Percentiles rank a stretch among this genome's conserved stretches.
Conservation (phyloP, 805 yeast species). For the Yarrowia bubula region DNA sequence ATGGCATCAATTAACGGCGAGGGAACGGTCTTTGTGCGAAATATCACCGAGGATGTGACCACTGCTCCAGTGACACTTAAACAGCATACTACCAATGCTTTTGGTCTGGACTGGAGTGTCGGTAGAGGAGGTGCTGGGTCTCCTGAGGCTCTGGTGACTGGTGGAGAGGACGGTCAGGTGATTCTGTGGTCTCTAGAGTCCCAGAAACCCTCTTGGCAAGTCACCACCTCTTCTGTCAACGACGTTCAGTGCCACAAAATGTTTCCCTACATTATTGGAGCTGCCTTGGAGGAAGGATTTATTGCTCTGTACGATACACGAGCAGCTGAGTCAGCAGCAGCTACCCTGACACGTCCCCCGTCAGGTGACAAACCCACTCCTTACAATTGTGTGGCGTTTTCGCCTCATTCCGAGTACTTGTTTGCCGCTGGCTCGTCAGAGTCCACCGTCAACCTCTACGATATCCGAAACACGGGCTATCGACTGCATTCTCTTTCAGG, state of each 20-base stretch:
- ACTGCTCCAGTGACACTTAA: constrained; percentile 29
- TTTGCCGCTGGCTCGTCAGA: constrained; percentile 79
- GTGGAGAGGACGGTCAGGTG: constrained; percentile 60
- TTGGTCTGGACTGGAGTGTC: constrained; percentile 66
- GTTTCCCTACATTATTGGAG: constrained; percentile 53
- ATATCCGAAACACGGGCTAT: constrained; percentile 57
- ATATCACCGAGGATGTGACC: constrained; percentile 30
- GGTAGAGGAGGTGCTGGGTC: constrained; percentile 36
- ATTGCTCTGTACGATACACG: constrained; percentile 64
- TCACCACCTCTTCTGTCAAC: constrained; percentile 45
- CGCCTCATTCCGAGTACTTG: constrained; percentile 50
- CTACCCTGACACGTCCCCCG: constrained; percentile 36
- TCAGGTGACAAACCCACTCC: constrained; percentile 47
- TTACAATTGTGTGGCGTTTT: constrained; percentile 66
- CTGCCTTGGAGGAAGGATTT: constrained; percentile 66
- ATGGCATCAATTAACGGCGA: constrained; percentile 55
- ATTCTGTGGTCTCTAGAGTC: constrained; percentile 64
- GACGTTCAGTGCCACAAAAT: constrained; percentile 60
- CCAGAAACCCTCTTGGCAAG: not conserved
- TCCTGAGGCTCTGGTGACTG: constrained; percentile 52
- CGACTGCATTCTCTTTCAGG: constrained; percentile 69
- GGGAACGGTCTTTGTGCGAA: constrained; percentile 39
- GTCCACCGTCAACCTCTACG: constrained; percentile 67
- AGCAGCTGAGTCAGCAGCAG: constrained; percentile 40
- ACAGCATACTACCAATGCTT: constrained; percentile 62